phyloP scores from a whole-genome alignment of 768 basidiomycete species.

The Leccinum sublutescens region DNA sequence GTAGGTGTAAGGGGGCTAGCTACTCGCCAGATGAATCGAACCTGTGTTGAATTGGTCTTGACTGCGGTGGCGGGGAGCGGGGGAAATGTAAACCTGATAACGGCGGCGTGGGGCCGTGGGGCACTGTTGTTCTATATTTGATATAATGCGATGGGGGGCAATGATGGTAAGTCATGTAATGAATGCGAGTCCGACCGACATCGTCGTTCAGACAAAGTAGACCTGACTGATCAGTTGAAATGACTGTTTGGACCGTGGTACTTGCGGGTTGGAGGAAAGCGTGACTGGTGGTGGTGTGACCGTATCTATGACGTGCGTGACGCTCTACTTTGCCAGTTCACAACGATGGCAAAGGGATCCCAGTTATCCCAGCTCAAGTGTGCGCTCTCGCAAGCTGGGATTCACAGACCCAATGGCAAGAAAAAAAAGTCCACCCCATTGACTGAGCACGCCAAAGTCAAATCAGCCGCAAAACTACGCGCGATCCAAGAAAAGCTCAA shows the following conservation, averaged over 20 bases:
- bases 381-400: slow-evolving; percentile 75
- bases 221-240: neutral
- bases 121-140: neutral
- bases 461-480: slow-evolving; percentile 72
- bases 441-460: slow-evolving; percentile 78
- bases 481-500: slow-evolving; percentile 87
- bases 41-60: slow-evolving; percentile 2
- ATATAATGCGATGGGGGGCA: neutral
- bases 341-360: slow-evolving; percentile 62
- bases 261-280: neutral
- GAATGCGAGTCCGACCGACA: neutral
- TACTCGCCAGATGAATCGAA: neutral
- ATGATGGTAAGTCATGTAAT: neutral
- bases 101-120: neutral
- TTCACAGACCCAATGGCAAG: slow-evolving; percentile 61
- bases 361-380: slow-evolving; percentile 90
- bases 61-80: neutral
- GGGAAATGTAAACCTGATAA: neutral
- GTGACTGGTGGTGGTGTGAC: neutral
- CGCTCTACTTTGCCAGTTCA: neutral
- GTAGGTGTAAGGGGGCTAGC: neutral
- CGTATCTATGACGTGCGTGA: slow-evolving; percentile 4
- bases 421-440: slow-evolving; percentile 61
- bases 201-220: neutral
- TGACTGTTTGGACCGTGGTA: neutral